A percentile compares a stretch with the other conserved stretches of the same genome.
phyloP scores from a whole-genome alignment of 2,329 filamentous ascomycete species.

The Aureobasidium sp. region DNA sequence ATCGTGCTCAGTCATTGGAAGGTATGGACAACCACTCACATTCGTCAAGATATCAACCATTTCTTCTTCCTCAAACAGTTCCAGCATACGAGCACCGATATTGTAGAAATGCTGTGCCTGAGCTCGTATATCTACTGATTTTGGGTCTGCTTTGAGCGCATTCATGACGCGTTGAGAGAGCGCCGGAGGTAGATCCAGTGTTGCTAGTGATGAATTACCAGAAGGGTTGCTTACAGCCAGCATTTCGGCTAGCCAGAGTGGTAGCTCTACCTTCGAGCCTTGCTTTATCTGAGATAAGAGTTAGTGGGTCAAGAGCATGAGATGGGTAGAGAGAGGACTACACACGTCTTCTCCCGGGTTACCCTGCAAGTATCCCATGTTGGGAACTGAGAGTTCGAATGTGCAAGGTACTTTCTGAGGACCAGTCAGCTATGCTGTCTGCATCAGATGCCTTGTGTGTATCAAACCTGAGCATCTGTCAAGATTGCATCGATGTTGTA shows the following conservation, averaged over 20 bases:
- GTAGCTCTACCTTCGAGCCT: conserved; percentile 73
- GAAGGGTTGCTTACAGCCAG: conserved; percentile 58
- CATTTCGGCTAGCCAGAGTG: conserved; percentile 92
- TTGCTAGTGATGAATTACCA: conserved; percentile 55
- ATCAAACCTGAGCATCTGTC: conserved; percentile 67
- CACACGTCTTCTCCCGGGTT: conserved; percentile 57
- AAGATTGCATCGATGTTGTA: conserved; percentile 81
- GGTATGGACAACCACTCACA: conserved; percentile 24
- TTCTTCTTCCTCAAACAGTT: conserved; percentile 86
- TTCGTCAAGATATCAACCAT: conserved; percentile 54
- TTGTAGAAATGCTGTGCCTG: conserved; percentile 84
- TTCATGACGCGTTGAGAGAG: conserved; percentile 76
- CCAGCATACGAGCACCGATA: conserved; percentile 76
- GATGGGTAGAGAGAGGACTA: neutral
- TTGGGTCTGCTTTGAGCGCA: conserved; percentile 83
- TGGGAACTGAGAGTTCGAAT: conserved; percentile 82
- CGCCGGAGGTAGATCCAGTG: conserved; percentile 72
- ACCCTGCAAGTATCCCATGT: conserved; percentile 83
- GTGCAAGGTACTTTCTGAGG: conserved; percentile 86
- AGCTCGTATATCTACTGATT: conserved; percentile 74
- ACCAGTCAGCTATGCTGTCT: neutral
- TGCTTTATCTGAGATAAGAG: conserved; percentile 56
- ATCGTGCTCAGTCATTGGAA: neutral
- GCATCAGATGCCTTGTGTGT: neutral
- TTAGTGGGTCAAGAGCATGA: neutral